These are phyloP conservation scores for Phaeolepiota aurea DNA, from an alignment of 768 basidiomycete genomes.

Conservation along the genomic window DNA sequence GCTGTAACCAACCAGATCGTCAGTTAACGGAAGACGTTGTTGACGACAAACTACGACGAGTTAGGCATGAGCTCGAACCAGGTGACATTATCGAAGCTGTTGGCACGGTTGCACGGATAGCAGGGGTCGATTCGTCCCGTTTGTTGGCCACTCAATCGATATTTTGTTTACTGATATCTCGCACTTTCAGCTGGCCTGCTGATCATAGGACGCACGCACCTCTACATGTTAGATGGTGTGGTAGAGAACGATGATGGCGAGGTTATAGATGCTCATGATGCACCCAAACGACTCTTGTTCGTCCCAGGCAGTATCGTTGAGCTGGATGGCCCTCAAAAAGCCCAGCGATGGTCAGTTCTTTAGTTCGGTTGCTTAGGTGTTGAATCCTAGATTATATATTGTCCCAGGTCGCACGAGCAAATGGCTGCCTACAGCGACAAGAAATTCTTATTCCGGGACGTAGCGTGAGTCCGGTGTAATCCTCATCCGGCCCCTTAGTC, in stretches of 20 bases:
- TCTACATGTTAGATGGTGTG: conserved; percentile 88
- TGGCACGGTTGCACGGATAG: conserved; percentile 78
- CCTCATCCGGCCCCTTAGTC: conserved; percentile 1
- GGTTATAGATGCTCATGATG: conserved; percentile 81
- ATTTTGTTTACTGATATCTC: background rate
- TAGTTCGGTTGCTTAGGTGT: background rate
- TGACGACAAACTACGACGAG: conserved; percentile 83
- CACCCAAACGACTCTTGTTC: conserved; percentile 72
- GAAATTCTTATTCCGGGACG: conserved; percentile 84
- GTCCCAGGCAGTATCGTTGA: conserved; percentile 82
- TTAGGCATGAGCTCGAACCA: conserved; percentile 80
- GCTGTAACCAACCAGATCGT: no score
- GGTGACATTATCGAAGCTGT: conserved; percentile 87
- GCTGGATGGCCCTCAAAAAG: conserved; percentile 70
- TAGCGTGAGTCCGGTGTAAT: conserved; percentile 53
- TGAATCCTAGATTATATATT: conserved; percentile 1
- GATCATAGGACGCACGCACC: conserved; percentile 75
- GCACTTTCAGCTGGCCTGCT: conserved; percentile 66
- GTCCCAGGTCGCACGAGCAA: conserved; percentile 66
- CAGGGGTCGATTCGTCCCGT: conserved; percentile 92
- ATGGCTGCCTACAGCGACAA: conserved; percentile 73
- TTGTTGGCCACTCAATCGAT: conserved; percentile 18
- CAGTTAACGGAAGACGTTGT: conserved; percentile 68
- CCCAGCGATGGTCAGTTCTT: conserved; percentile 70
- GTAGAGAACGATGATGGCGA: conserved; percentile 84